Evolutionary conservation across 2,329 filamentous ascomycete species (phyloP).

Genomic region (Aspergillus uvarum): DNA sequence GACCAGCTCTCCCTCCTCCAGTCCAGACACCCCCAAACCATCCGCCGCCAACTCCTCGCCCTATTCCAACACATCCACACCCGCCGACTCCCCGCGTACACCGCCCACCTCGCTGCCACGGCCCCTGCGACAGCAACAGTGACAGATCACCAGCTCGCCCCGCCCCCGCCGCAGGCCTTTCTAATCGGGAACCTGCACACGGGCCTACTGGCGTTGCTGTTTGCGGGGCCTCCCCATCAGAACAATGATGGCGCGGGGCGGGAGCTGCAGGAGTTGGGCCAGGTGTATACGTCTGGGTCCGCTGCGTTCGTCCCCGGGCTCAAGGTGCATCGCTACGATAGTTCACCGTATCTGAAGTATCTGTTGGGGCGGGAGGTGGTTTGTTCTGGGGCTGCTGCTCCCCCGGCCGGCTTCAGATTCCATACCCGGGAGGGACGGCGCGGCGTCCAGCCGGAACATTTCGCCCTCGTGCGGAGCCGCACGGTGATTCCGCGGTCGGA

Average conservation of each 20-base stretch:
- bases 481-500: constrained; percentile 41
- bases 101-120: neutral
- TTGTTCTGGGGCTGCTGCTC: neutral
- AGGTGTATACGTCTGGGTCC: no score
- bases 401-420: constrained; percentile 20
- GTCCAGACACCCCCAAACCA: neutral
- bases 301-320: constrained; percentile 18
- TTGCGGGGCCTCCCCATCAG: neutral
- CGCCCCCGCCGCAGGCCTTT: constrained; percentile 24
- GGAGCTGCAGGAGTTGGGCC: no score
- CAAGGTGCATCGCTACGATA: constrained; percentile 30
- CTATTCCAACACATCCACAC: constrained; percentile 7
- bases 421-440: constrained; percentile 23
- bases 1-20: neutral
- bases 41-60: constrained; percentile 7
- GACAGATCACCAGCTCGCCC: constrained; percentile 8
- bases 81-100: constrained; percentile 7
- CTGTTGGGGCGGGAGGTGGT: constrained; percentile 27
- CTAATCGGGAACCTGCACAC: constrained; percentile 41
- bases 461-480: constrained; percentile 40
- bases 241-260: no score
- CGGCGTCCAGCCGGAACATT: constrained; percentile 32
- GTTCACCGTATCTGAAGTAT: constrained; percentile 39
- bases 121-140: neutral
- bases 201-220: constrained; percentile 31